Percentiles rank a stretch among this genome's conserved stretches.
Evolutionary conservation across 1,284 basidiomycete genomes (phyloP).

Genomic region (Boletus sp.): DNA sequence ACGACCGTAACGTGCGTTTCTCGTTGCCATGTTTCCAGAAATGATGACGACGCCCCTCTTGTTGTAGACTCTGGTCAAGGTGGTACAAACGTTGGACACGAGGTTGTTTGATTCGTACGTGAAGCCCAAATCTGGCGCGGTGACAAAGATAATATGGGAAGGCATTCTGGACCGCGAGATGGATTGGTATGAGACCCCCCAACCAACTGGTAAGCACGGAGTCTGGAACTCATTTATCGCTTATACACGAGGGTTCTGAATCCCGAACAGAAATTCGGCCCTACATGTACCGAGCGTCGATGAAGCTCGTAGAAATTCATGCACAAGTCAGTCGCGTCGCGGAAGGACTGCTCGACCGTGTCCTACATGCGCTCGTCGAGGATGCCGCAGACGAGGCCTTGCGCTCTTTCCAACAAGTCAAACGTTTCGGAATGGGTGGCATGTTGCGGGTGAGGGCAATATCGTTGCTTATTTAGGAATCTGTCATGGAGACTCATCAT

Average conservation of each 20-base stretch:
- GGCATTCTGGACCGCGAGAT: slow-evolving; percentile 81
- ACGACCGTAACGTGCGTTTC: slow-evolving; percentile 64
- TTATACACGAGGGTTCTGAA: background rate
- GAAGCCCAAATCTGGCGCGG: slow-evolving; percentile 68
- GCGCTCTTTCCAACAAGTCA: slow-evolving; percentile 81
- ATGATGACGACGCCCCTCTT: slow-evolving; percentile 2
- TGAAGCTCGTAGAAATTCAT: slow-evolving; percentile 90
- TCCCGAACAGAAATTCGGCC: slow-evolving; percentile 76
- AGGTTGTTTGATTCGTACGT: slow-evolving; percentile 87
- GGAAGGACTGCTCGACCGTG: slow-evolving; percentile 76
- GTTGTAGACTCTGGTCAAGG: slow-evolving; percentile 67
- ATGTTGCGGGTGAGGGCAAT: slow-evolving; percentile 84
- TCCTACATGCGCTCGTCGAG: slow-evolving; percentile 81
- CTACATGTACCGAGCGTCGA: slow-evolving; percentile 90
- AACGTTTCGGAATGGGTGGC: slow-evolving; percentile 94
- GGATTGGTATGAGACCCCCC: slow-evolving; percentile 90
- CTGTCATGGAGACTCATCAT: background rate
- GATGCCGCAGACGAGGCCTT: slow-evolving; percentile 81
- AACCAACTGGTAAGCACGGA: slow-evolving; percentile 70
- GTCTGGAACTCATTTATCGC: background rate
- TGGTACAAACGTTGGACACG: slow-evolving; percentile 81
- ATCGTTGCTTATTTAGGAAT: background rate
- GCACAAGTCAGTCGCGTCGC: slow-evolving; percentile 85
- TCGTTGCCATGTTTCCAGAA: background rate
- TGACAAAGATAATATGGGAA: slow-evolving; percentile 69